These are phyloP conservation scores for Rhizophagus prolifer DNA, from an alignment of 192 early-diverging fungal genomes.

Conservation along the genomic window DNA sequence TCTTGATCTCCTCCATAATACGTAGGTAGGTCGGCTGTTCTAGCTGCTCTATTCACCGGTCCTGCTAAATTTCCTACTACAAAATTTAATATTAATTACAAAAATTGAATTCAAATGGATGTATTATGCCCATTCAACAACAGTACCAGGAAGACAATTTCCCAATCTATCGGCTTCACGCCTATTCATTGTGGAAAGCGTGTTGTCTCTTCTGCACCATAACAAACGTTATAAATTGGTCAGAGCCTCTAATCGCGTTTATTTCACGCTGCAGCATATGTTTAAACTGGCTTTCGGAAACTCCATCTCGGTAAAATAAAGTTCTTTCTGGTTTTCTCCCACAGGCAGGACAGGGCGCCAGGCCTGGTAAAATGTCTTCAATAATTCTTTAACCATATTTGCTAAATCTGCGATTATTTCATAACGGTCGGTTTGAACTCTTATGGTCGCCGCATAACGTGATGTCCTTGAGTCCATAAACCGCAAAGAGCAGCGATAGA, in stretches of 20 bases:
- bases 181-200: conserved; percentile 63
- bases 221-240: conserved; percentile 73
- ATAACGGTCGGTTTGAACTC: conserved; percentile 65
- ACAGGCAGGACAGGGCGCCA: too few species aligned
- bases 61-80: too few species aligned
- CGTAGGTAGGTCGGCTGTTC: too few species aligned
- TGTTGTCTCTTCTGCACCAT: conserved; percentile 66
- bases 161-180: conserved; percentile 66
- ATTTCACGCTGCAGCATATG: conserved; percentile 74
- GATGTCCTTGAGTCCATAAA: conserved; percentile 59
- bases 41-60: too few species aligned
- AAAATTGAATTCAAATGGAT: conserved; percentile 86
- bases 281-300: conserved; percentile 83
- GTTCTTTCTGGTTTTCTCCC: conserved; percentile 75
- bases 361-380: conserved; percentile 65
- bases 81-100: conserved; percentile 41
- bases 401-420: conserved; percentile 73
- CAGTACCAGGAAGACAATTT: conserved; percentile 83
- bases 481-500: conserved; percentile 79
- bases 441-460: conserved; percentile 61
- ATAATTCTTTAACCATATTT: conserved; percentile 65
- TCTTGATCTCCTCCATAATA: too few species aligned
- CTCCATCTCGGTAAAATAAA: conserved; percentile 87
- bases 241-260: conserved; percentile 54
- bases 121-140: conserved; percentile 71